phyloP scores from a whole-genome alignment of 1,284 basidiomycete genomes.

The Microbotryomycetes sp. region DNA sequence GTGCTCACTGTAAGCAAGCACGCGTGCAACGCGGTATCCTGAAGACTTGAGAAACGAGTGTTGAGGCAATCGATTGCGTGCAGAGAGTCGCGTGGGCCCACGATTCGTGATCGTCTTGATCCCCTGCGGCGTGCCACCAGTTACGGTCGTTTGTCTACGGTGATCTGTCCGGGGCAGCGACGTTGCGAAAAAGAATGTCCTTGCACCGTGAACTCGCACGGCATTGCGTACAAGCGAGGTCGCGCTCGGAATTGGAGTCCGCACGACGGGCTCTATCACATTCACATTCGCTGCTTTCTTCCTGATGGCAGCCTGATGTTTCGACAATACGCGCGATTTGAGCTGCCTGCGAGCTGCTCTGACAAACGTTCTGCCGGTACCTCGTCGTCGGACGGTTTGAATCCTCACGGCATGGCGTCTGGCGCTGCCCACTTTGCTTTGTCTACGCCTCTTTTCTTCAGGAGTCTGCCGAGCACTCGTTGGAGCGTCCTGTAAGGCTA shows the following conservation, averaged over 20 bases:
- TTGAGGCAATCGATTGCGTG: neutral
- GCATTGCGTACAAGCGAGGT: neutral
- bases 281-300: neutral
- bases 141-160: no score
- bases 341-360: neutral
- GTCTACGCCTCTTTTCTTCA: neutral
- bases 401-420: neutral
- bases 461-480: neutral
- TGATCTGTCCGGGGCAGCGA: no score
- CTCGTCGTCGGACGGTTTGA: neutral
- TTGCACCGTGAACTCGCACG: neutral
- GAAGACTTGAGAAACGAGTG: neutral
- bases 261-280: neutral
- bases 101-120: neutral
- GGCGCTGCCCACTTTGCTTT: neutral
- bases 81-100: neutral
- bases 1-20: neutral
- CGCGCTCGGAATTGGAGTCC: neutral
- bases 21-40: neutral
- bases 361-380: neutral
- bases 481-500: neutral
- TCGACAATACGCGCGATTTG: neutral
- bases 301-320: neutral
- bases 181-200: neutral
- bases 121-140: no score